Conservation (phyloP, 257 asterid species). For the Oldenlandia corymbosa region DNA sequence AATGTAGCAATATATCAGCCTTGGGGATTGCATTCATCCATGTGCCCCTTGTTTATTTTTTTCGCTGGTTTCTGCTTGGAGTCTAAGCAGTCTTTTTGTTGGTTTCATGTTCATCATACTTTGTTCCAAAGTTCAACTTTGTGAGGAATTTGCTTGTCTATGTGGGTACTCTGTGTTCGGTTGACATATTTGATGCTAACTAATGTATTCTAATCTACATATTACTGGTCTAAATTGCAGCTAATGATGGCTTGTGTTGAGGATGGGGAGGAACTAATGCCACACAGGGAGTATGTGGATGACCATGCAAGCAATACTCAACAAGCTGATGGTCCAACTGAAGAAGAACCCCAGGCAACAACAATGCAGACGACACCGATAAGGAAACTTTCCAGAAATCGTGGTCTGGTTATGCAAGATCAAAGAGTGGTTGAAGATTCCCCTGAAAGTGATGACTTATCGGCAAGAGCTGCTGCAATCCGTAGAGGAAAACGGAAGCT, state of each 20-base stretch:
- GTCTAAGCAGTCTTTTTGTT: not conserved
- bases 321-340: conserved; percentile 20
- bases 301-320: conserved; percentile 16
- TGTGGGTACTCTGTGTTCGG: not conserved
- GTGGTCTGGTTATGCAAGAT: conserved; percentile 86
- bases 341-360: conserved; percentile 34
- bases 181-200: not conserved
- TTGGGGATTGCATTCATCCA: not conserved
- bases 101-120: not conserved
- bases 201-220: not conserved
- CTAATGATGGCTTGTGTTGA: conserved; percentile 62
- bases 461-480: conserved; percentile 43
- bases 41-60: not conserved
- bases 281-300: conserved; percentile 49
- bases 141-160: too few species aligned
- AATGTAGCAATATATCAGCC: too few species aligned
- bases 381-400: conserved; percentile 77
- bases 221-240: conserved; percentile 35
- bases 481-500: conserved; percentile 70
- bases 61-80: not conserved
- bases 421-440: conserved; percentile 72
- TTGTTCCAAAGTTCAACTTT: too few species aligned
- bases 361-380: conserved; percentile 64
- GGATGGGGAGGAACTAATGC: conserved; percentile 85
- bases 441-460: conserved; percentile 51